Base-by-base conservation (phyloP, 1,284 basidiomycete genomes). In the Lignosus rhinocerotis region DNA sequence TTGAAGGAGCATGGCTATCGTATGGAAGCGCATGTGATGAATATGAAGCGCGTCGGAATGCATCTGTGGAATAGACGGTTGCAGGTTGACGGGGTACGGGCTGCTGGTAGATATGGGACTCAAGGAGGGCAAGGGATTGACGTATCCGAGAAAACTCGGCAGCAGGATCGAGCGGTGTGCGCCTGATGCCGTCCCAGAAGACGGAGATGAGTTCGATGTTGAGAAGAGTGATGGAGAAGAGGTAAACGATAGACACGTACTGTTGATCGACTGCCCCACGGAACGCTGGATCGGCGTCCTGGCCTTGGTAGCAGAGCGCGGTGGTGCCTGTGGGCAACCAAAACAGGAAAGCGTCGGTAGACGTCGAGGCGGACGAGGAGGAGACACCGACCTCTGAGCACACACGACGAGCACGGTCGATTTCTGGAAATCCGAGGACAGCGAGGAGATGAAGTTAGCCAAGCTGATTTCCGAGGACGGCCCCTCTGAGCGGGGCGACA, bases 341-440 rank as follows among this genome's bases (percentile, higher is more conserved):
- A 39, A 32, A 58, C 55, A 30, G 58, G 39, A 25, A 44, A 36
- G 32, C 48, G 45, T 41, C 47, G 48, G 56, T 41, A 8, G 51
- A 38, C 33, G 44, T 25, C 44, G 25, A 39, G 9, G 48, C 30
- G 14, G 42, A 8, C 36, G 50, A 53, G 43, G 39, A 39, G 19
- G 16, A 45, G 44, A 48, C 39, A 65, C 70, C 61, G 60, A 85
- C 88, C 88, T 76, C 90, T 78, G 61, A 92, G 77, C 46, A 92
- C 88, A 69, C 90, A 92, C 30, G 88, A 90, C 5, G 90, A 92
- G 68, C 90, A 92, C 14, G 90, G 90, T 6, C 90, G 86, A 66
- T 89, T 90, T 73, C 90, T 91, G 70, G 61, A 16, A 8, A 50
- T 62, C 68, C 69, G 68, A 64, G 61, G 66, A 70, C 46, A 51